These are phyloP conservation scores for Eucalyptus fibrosa DNA, from an alignment of 345 rosid species.

Conservation along the genomic window DNA sequence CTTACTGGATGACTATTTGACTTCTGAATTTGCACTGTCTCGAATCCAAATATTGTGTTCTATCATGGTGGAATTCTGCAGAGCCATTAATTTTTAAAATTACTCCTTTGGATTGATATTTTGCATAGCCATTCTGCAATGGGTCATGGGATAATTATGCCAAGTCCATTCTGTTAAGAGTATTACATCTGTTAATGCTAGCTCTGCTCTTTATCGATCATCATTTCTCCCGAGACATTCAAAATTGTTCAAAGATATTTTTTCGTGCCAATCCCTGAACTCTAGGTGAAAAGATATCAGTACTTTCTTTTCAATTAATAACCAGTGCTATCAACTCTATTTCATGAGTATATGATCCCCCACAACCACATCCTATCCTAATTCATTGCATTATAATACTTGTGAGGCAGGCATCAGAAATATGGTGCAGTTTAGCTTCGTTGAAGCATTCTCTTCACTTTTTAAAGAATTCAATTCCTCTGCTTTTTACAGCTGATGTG, in stretches of 20 bases:
- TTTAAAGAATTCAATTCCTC: not conserved
- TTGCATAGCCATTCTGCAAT: not conserved
- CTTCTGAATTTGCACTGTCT: not conserved
- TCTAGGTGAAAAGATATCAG: not conserved
- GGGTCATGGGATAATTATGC: not conserved
- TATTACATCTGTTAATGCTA: not conserved
- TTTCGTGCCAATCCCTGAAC: not conserved
- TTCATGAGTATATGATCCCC: too few species aligned
- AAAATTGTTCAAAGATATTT: not conserved
- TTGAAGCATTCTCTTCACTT: not conserved
- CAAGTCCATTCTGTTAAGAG: too few species aligned
- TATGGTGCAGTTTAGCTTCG: not conserved
- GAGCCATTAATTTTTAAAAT: not conserved
- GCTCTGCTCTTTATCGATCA: not conserved
- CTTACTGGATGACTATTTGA: not conserved
- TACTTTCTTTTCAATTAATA: too few species aligned
- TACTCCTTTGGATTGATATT: too few species aligned
- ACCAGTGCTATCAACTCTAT: too few species aligned
- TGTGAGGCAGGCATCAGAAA: too few species aligned
- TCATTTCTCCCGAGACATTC: too few species aligned
- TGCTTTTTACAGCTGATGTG: not conserved
- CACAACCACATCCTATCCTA: not conserved
- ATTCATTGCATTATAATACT: not conserved
- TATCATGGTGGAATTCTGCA: not conserved
- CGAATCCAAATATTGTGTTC: too few species aligned